A percentile compares a stretch with the other conserved stretches of the same genome.
Conservation (phyloP, 495 filamentous ascomycete genomes). For the Clavariopsis aquatica region DNA sequence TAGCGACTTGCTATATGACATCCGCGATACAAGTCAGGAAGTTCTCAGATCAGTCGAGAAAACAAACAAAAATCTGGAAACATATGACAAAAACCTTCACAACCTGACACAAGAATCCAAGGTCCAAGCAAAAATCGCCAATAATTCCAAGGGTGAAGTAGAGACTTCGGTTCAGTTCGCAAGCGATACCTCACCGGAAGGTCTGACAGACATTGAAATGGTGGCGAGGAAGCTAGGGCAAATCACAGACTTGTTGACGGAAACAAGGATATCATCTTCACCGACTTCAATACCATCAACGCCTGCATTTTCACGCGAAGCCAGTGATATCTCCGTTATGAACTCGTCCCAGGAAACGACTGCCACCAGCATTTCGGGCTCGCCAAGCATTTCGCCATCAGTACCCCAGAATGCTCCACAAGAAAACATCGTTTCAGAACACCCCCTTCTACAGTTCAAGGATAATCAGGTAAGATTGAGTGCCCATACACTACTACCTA, state of each 20-base stretch:
- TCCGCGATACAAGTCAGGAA: not conserved
- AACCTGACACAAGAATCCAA: not conserved
- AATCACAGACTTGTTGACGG: not conserved
- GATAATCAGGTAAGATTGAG: not conserved
- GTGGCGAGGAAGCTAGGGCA: not conserved
- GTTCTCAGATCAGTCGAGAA: not conserved
- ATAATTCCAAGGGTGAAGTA: not conserved
- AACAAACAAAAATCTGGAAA: not conserved
- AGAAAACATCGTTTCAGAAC: not conserved
- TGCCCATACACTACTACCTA: not conserved
- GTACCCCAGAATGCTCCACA: not conserved
- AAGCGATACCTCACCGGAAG: not conserved
- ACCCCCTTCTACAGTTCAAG: not conserved
- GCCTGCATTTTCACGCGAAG: not conserved
- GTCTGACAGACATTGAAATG: not conserved
- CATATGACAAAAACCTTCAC: not conserved
- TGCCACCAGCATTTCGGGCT: not conserved
- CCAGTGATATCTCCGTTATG: not conserved
- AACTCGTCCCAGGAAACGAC: not conserved
- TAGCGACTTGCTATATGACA: not conserved
- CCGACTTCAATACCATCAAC: not conserved
- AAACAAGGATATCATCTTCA: not conserved
- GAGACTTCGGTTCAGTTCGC: not conserved
- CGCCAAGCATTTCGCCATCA: not conserved
- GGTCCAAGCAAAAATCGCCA: not conserved